These are phyloP conservation scores for Emmonsiellopsis sp. DNA, from an alignment of 2,329 filamentous ascomycete species.

Conservation along the genomic window DNA sequence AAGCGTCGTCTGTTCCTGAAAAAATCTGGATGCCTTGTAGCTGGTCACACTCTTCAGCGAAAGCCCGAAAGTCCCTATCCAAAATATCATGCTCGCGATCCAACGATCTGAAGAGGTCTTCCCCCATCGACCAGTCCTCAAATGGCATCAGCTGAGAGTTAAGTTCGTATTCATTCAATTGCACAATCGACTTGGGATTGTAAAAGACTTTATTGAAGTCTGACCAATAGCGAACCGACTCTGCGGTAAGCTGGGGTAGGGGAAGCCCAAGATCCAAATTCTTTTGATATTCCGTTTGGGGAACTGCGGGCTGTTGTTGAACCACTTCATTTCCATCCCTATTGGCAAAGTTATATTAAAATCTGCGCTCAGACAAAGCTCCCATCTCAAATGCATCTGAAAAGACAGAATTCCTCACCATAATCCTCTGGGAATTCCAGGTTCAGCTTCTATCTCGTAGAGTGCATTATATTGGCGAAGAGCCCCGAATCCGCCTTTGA, in stretches of 20 bases:
- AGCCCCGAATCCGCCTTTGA: slow-evolving; percentile 88
- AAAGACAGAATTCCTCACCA: slow-evolving; percentile 27
- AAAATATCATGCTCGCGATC: slow-evolving; percentile 77
- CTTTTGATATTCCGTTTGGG: slow-evolving; percentile 65
- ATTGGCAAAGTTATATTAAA: neutral
- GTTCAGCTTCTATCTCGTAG: slow-evolving; percentile 52
- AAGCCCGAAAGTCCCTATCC: slow-evolving; percentile 80
- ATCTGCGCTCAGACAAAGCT: neutral
- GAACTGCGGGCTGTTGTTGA: slow-evolving; percentile 58
- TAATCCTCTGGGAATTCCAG: slow-evolving; percentile 26
- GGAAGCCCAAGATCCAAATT: slow-evolving; percentile 63
- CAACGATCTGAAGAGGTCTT: slow-evolving; percentile 62
- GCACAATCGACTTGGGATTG: slow-evolving; percentile 77
- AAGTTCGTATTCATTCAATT: slow-evolving; percentile 78
- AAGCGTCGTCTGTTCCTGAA: slow-evolving; percentile 63
- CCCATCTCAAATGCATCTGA: neutral
- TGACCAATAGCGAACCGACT: slow-evolving; percentile 86
- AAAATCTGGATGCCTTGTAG: slow-evolving; percentile 80
- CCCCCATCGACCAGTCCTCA: slow-evolving; percentile 63
- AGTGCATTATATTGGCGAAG: slow-evolving; percentile 79
- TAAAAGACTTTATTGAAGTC: slow-evolving; percentile 91
- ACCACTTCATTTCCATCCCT: slow-evolving; percentile 61
- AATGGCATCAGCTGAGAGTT: slow-evolving; percentile 74
- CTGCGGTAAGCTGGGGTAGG: slow-evolving; percentile 54
- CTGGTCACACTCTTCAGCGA: slow-evolving; percentile 86